Evolutionary conservation across 192 early-diverging fungal species (phyloP), one percentile per base, ranked within the genome.

Genomic region (Entophlyctis helioformis): DNA sequence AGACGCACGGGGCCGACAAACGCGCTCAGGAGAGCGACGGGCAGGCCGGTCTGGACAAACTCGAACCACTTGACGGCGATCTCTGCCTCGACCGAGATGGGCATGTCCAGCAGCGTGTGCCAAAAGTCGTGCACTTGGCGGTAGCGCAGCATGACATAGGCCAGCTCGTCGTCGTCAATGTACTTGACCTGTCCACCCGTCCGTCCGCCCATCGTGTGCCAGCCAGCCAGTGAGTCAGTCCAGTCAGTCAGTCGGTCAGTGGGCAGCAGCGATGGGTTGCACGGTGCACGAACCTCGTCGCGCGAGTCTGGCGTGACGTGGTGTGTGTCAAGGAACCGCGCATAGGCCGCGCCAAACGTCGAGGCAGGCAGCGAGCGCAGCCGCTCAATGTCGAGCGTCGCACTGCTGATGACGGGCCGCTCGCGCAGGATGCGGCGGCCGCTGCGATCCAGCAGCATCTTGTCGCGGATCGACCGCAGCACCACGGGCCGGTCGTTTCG

Each of bases 1-100:
- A 96, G 59, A 12, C 78, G 56, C 40, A 94, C 48, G 0, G 88
- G 90, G 0, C 89, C 95, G 59, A 87, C 69, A 5, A 85, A 44
- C n/a, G 83, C 84, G 12, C 80, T 73, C n/a, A 94, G 57, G 58
- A 82, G 62, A 0, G 85, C 80, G 58, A 98, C 82, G 11, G 95
- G 95, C 40, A 98, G 56, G 1, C 87, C 88, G 1, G 84, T 91
- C 55, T 98, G 95, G 10, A 71, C 72, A 63, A 83, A 80, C 60
- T 98, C 95, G 55, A 95, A 87, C 79, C 85, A 87, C 70, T 98
- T 98, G 31, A 98, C 69, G 4, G 83, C 90, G 42, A 96, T 67
- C 71, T 98, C 95, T 27, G 81, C 87, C 51, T 89, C 85, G 4
- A 94, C 83, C 2, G 82, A 80, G 1, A 84, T 73, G 15, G 76